These are phyloP conservation scores for Scutellaria baicalensis DNA, from an alignment of 257 asterid genomes.

Conservation along the genomic window DNA sequence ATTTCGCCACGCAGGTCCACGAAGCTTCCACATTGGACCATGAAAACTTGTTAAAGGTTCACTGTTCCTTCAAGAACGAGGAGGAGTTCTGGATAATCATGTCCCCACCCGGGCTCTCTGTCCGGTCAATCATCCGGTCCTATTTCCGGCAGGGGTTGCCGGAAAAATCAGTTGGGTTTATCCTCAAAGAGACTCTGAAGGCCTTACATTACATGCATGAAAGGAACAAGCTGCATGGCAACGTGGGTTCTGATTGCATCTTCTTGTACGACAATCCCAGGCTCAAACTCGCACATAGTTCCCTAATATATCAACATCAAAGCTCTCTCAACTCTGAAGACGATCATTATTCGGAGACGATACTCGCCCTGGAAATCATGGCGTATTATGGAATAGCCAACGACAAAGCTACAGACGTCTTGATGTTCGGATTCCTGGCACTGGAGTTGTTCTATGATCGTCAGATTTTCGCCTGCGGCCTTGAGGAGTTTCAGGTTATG, in stretches of 20 bases:
- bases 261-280: background rate
- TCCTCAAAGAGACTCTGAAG: background rate
- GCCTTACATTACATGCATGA: slow-evolving; percentile 3
- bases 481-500: too few relatives aligned
- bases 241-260: background rate
- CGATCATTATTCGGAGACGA: too few relatives aligned
- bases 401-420: too few relatives aligned
- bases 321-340: background rate
- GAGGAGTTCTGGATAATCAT: slow-evolving; percentile 4
- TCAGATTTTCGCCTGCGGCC: too few relatives aligned
- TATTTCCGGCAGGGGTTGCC: background rate
- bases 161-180: background rate
- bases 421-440: too few relatives aligned
- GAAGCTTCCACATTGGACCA: background rate
- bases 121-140: background rate
- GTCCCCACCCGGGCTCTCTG: background rate
- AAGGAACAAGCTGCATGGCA: background rate
- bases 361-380: background rate
- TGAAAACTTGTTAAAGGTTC: background rate
- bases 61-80: background rate
- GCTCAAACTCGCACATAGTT: background rate
- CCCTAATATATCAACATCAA: background rate
- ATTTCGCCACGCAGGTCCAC: background rate
- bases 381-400: too few relatives aligned
- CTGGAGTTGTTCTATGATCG: too few relatives aligned